Evolutionary conservation across 805 yeast species (phyloP).

Genomic region (Citeromyces matritensis): DNA sequence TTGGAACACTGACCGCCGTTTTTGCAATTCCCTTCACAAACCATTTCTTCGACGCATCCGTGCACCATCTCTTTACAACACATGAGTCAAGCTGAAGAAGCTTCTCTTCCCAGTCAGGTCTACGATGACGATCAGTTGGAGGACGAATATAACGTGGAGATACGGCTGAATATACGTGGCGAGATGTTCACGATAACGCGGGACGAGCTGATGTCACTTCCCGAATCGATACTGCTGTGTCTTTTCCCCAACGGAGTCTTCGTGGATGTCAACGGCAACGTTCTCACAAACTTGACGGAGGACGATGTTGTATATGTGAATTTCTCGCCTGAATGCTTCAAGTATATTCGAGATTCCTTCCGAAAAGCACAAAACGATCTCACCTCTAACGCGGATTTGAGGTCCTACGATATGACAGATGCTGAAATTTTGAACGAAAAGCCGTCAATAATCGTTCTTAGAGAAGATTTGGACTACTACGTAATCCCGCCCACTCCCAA

Average conservation of each 20-base stretch:
- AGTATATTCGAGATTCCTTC: slow-evolving; percentile 65
- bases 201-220: slow-evolving; percentile 81
- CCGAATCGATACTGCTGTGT: slow-evolving; percentile 79
- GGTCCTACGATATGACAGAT: slow-evolving; percentile 17
- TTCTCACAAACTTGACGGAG: slow-evolving; percentile 66
- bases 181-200: slow-evolving; percentile 60
- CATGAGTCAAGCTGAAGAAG: slow-evolving; percentile 36
- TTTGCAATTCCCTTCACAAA: too few species aligned
- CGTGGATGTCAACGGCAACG: slow-evolving; percentile 61
- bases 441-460: slow-evolving; percentile 81
- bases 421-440: slow-evolving; percentile 58
- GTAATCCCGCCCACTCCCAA: slow-evolving; percentile 67
- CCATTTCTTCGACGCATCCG: too few species aligned
- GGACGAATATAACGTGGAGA: slow-evolving; percentile 48
- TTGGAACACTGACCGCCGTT: too few species aligned
- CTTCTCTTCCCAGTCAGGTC: slow-evolving; percentile 1
- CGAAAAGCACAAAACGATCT: slow-evolving; percentile 53
- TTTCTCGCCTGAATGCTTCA: slow-evolving; percentile 77
- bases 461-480: slow-evolving; percentile 91
- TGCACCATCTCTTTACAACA: slow-evolving; percentile 8
- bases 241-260: slow-evolving; percentile 86
- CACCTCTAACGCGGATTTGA: slow-evolving; percentile 17
- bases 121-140: slow-evolving; percentile 9
- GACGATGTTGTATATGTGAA: slow-evolving; percentile 70
- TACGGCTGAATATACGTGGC: slow-evolving; percentile 71